Percentiles rank a stretch among this genome's conserved stretches.
These are phyloP conservation scores for Kluyveromyces marxianus DNA, from an alignment of 1,139 yeast species.

Conservation along the genomic window DNA sequence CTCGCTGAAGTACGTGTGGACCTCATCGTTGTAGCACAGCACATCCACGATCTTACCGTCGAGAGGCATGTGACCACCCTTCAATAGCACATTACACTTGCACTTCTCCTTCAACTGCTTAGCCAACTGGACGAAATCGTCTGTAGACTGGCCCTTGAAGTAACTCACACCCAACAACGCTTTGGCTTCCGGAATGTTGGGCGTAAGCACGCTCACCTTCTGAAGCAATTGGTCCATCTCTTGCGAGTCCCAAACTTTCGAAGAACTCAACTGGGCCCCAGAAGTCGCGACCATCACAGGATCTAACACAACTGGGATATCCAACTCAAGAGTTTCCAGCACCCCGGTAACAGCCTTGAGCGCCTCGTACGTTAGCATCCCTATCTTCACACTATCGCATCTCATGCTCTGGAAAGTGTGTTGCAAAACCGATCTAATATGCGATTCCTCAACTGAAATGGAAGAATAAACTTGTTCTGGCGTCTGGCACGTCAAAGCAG, in stretches of 20 bases:
- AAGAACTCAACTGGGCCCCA: conserved; percentile 44
- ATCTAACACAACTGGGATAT: conserved; percentile 50
- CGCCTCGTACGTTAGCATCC: conserved; percentile 63
- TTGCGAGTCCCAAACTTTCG: conserved; percentile 38
- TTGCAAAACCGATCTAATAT: conserved; percentile 42
- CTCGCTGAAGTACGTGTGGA: conserved; percentile 41
- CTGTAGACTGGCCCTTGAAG: conserved; percentile 23
- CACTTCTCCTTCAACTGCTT: conserved; percentile 35
- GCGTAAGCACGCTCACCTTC: conserved; percentile 61
- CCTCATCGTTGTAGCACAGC: conserved; percentile 42
- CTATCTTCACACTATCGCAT: conserved; percentile 70
- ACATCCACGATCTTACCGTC: conserved; percentile 46
- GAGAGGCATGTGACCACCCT: conserved; percentile 77
- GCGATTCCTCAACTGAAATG: conserved; percentile 39
- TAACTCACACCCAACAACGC: conserved; percentile 21
- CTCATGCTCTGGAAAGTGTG: conserved; percentile 58
- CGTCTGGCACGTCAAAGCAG: conserved; percentile 83
- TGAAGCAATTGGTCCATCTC: conserved; percentile 38
- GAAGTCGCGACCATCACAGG: conserved; percentile 83
- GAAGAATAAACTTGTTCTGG: conserved; percentile 51
- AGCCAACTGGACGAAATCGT: conserved; percentile 39
- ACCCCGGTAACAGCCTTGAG: conserved; percentile 48
- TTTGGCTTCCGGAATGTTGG: conserved; percentile 64
- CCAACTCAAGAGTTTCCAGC: conserved; percentile 28
- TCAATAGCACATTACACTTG: conserved; percentile 54